Percentiles rank a stretch among this genome's conserved stretches.
Evolutionary conservation across 176 grass and related monocot genomes (phyloP).

Genomic region (Luzula sylvatica): DNA sequence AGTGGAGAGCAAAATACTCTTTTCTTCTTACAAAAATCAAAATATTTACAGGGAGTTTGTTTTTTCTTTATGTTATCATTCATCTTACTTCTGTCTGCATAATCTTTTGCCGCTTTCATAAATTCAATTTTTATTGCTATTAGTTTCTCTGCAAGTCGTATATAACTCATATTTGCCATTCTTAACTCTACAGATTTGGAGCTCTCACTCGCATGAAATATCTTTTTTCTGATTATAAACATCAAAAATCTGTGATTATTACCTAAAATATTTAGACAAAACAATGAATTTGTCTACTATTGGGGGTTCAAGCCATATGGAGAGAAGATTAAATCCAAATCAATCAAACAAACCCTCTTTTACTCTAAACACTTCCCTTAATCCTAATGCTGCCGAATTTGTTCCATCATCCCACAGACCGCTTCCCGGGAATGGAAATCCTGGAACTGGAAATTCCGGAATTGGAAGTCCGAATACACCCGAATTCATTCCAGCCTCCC

Average conservation of each 20-base stretch:
- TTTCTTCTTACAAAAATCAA: no score
- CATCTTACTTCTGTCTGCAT: no score
- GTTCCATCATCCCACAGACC: constrained; percentile 88
- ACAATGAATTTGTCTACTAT: constrained; percentile 36
- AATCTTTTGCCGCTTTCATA: no score
- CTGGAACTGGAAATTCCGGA: constrained; percentile 27
- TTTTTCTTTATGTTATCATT: no score
- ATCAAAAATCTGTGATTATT: background rate
- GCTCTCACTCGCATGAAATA: constrained; percentile 11
- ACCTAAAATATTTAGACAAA: constrained; percentile 5
- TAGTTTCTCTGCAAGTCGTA: no score
- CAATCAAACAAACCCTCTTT: constrained; percentile 41
- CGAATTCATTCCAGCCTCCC: constrained; percentile 18
- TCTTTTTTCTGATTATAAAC: constrained; percentile 17
- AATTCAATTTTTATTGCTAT: no score
- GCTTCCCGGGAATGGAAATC: constrained; percentile 33
- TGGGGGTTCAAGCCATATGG: constrained; percentile 22
- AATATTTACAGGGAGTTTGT: no score
- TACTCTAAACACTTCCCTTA: constrained; percentile 36
- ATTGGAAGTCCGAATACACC: constrained; percentile 8
- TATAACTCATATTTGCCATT: no score
- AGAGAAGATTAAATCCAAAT: constrained; percentile 47
- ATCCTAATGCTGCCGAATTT: constrained; percentile 96
- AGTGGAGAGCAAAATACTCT: no score
- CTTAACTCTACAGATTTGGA: background rate